A percentile compares a stretch with the other conserved stretches of the same genome.
These are phyloP conservation scores for Daldinia sp. DNA, from an alignment of 2,329 filamentous ascomycete species.

Conservation along the genomic window DNA sequence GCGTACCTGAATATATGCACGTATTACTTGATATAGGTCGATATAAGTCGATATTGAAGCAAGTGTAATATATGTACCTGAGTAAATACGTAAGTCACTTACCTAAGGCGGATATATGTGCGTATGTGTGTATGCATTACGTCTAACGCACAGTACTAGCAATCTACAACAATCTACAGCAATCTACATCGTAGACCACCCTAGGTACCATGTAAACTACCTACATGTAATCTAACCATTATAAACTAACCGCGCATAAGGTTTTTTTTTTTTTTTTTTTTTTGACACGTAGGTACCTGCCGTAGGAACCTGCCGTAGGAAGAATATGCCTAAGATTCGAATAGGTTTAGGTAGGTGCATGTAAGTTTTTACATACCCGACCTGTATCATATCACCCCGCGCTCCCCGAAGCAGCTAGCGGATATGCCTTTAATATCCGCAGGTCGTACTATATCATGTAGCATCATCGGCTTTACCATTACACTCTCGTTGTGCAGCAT, in stretches of 20 bases:
- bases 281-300: conserved; percentile 14
- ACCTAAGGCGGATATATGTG: conserved; percentile 12
- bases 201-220: background rate
- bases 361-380: conserved; percentile 9
- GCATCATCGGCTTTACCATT: conserved; percentile 29
- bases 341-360: conserved; percentile 9
- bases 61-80: conserved; percentile 24
- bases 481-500: conserved; percentile 14
- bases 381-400: conserved; percentile 32
- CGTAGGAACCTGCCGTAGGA: conserved; percentile 9
- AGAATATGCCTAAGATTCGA: background rate
- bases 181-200: background rate
- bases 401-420: conserved; percentile 19
- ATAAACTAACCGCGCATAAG: background rate
- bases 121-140: conserved; percentile 9
- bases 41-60: conserved; percentile 24
- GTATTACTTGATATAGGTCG: conserved; percentile 24
- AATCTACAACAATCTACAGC: background rate
- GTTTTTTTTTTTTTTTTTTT: background rate
- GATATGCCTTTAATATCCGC: conserved; percentile 38
- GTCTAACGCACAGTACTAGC: background rate
- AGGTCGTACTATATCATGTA: conserved; percentile 28
- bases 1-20: conserved; percentile 36
- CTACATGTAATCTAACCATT: background rate
- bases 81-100: conserved; percentile 10